phyloP scores from a whole-genome alignment of 2,329 filamentous ascomycete species.

The Aspergillus glaucus region DNA sequence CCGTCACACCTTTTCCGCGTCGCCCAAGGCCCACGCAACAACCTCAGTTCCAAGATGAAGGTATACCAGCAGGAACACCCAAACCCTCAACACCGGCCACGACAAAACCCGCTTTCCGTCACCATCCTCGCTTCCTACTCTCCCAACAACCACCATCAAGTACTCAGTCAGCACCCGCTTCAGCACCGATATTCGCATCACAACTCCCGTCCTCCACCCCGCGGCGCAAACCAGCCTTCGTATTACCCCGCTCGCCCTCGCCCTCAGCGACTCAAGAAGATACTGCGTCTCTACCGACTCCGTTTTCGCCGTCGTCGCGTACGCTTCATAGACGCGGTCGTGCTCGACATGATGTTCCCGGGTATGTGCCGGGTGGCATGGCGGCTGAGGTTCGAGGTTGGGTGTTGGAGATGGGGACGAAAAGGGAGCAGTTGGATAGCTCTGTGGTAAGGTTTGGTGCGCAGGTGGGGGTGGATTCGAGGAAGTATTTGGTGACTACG shows the following conservation, averaged over 20 bases:
- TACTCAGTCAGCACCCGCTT: constrained; percentile 7
- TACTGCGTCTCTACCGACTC: constrained; percentile 16
- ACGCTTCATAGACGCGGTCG: constrained; percentile 26
- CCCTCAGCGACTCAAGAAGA: constrained; percentile 17
- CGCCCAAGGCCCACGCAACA: neutral
- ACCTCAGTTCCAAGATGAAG: no score
- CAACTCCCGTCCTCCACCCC: constrained; percentile 9
- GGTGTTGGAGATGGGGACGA: constrained; percentile 34
- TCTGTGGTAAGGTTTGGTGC: neutral
- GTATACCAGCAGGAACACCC: constrained; percentile 3
- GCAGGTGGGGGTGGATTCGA: neutral
- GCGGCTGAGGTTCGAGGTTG: constrained; percentile 36
- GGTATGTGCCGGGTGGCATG: constrained; percentile 34
- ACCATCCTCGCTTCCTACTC: constrained; percentile 25
- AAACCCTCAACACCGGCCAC: constrained; percentile 10
- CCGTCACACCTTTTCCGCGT: constrained; percentile 7
- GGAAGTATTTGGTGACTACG: constrained; percentile 14
- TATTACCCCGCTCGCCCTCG: constrained; percentile 33
- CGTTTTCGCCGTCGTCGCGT: constrained; percentile 32
- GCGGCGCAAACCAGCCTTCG: constrained; percentile 30
- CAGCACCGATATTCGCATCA: constrained; percentile 4
- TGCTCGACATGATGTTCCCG: constrained; percentile 12
- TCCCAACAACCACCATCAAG: constrained; percentile 16
- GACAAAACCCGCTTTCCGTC: constrained; percentile 18
- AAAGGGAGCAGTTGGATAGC: constrained; percentile 17